Evolutionary conservation across 345 rosid genomes (phyloP).

Genomic region (Eucalyptus curtisii): DNA sequence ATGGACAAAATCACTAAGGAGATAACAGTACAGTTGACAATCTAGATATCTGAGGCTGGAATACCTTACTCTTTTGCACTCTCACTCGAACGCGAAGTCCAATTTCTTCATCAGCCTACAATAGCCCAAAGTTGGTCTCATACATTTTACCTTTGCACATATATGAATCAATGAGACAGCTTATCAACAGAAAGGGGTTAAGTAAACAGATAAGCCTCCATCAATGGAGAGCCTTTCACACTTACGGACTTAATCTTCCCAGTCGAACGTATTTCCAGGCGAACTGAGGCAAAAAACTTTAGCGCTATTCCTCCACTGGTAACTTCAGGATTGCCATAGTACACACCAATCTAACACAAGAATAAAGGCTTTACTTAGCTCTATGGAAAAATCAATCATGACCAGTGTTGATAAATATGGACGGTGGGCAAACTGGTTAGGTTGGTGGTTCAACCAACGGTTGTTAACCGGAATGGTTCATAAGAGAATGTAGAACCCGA

Average conservation of each 20-base stretch:
- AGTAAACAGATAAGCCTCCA: neutral
- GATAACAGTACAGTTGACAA: neutral
- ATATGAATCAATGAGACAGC: neutral
- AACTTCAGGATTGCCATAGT: constrained; percentile 97
- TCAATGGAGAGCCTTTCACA: neutral
- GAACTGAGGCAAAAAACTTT: constrained; percentile 92
- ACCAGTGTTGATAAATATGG: neutral
- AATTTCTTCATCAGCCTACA: constrained; percentile 82
- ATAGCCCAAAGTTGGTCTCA: constrained; percentile 3
- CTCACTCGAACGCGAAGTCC: constrained; percentile 91
- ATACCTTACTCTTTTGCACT: constrained; percentile 96
- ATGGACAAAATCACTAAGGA: neutral
- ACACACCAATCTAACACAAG: constrained; percentile 75
- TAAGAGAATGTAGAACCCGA: neutral
- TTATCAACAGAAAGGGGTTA: neutral
- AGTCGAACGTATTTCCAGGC: constrained; percentile 80
- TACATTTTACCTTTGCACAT: neutral
- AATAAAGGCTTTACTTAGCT: neutral
- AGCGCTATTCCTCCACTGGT: constrained; percentile 96
- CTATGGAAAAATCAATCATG: neutral
- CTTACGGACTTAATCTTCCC: constrained; percentile 99
- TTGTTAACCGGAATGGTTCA: neutral
- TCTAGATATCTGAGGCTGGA: neutral
- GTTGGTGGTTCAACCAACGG: neutral
- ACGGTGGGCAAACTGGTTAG: neutral